Percentiles rank a stretch among this genome's conserved stretches.
Evolutionary conservation across 257 asterid species (phyloP).

Genomic region (Asclepias syriaca): DNA sequence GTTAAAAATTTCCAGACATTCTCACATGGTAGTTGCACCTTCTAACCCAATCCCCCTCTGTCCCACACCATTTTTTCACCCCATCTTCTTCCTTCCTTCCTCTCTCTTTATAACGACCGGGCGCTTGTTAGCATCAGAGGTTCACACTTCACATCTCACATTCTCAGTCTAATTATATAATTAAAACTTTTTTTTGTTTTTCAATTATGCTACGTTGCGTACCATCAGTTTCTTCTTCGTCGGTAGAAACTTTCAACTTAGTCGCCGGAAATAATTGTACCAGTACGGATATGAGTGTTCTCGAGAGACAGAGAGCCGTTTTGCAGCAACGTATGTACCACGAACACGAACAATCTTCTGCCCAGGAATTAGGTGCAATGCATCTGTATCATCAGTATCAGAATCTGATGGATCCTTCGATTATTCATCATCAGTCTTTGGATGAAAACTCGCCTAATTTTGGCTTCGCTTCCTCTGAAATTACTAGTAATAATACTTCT

Average conservation of each 20-base stretch:
- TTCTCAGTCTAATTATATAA: too few relatives aligned
- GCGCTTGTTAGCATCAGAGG: too few relatives aligned
- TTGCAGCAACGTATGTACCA: constrained; percentile 38
- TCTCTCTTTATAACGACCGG: background rate
- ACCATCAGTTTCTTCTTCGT: constrained; percentile 12
- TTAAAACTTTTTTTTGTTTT: too few relatives aligned
- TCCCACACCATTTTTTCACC: constrained; percentile 21
- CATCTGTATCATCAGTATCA: constrained; percentile 14
- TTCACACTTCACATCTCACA: too few relatives aligned
- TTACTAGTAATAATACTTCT: constrained; percentile 7
- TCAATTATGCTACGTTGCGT: constrained; percentile 20
- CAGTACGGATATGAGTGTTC: constrained; percentile 33
- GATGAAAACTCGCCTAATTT: constrained; percentile 16
- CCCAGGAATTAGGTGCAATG: background rate
- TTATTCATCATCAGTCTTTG: background rate
- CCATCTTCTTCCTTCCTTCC: constrained; percentile 5
- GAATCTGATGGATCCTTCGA: constrained; percentile 6
- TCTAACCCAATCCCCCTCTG: constrained; percentile 24
- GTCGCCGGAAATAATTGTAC: constrained; percentile 9
- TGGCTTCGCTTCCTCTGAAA: constrained; percentile 18
- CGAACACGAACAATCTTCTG: constrained; percentile 15
- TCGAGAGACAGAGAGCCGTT: constrained; percentile 41
- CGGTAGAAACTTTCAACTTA: constrained; percentile 14
- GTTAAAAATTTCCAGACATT: constrained; percentile 32
- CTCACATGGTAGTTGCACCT: constrained; percentile 50